These are phyloP conservation scores for Clonostachys rosea DNA, from an alignment of 2,329 filamentous ascomycete species.

Conservation along the genomic window DNA sequence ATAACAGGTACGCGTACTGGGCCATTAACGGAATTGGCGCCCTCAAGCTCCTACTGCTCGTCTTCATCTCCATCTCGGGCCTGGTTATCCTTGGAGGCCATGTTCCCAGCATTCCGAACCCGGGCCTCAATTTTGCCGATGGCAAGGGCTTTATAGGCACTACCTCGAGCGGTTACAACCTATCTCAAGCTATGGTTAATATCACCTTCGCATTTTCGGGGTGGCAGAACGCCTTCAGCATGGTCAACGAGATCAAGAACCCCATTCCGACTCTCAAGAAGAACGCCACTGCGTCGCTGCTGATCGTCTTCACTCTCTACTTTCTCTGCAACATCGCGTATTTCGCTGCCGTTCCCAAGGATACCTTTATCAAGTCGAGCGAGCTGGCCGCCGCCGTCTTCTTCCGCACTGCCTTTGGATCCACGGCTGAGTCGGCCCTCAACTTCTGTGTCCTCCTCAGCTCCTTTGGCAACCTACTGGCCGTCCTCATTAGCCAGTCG, in stretches of 20 bases:
- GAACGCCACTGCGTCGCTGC: conserved; percentile 53
- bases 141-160: conserved; percentile 65
- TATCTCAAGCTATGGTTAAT: conserved; percentile 53
- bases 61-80: conserved; percentile 55
- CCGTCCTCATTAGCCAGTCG: conserved; percentile 64
- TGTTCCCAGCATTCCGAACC: conserved; percentile 29
- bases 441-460: conserved; percentile 63
- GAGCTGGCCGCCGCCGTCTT: conserved; percentile 66
- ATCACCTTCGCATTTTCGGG: conserved; percentile 68
- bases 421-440: conserved; percentile 51
- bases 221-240: conserved; percentile 63
- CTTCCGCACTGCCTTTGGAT: conserved; percentile 60
- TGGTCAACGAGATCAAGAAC: conserved; percentile 66
- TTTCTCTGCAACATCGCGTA: conserved; percentile 60
- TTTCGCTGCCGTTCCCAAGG: conserved; percentile 61
- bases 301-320: conserved; percentile 59
- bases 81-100: conserved; percentile 57
- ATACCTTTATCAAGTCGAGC: conserved; percentile 61
- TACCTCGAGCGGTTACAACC: conserved; percentile 32
- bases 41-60: conserved; percentile 57
- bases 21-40: conserved; percentile 56
- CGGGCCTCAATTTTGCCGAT: conserved; percentile 59
- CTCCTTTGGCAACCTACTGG: conserved; percentile 68
- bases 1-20: conserved; percentile 53
- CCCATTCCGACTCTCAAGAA: conserved; percentile 61